phyloP scores from a whole-genome alignment of 441 rosid genomes.

The Brassica balearica region DNA sequence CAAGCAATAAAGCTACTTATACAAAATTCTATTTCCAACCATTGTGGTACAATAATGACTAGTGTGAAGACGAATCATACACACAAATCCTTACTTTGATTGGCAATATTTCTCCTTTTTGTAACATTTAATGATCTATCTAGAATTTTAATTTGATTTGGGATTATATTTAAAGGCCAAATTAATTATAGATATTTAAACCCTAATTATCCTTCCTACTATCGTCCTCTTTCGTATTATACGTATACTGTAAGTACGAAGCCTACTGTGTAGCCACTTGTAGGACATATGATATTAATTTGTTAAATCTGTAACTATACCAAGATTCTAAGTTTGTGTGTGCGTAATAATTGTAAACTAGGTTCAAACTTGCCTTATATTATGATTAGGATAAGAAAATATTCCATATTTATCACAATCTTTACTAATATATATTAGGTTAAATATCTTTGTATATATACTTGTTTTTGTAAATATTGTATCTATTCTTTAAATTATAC shows the following conservation, averaged over 20 bases:
- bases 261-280: slow-evolving; percentile 26
- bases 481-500: too few relatives aligned
- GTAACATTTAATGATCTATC: neutral
- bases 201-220: slow-evolving; percentile 32
- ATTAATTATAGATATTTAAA: neutral
- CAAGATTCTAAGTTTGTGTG: too few relatives aligned
- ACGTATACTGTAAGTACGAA: slow-evolving; percentile 24
- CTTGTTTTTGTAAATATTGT: too few relatives aligned
- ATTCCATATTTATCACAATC: too few relatives aligned
- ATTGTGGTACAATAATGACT: slow-evolving; percentile 42
- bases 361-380: too few relatives aligned
- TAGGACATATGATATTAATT: neutral
- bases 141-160: slow-evolving; percentile 8
- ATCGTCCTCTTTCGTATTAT: slow-evolving; percentile 8
- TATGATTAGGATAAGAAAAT: too few relatives aligned
- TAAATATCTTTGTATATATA: too few relatives aligned
- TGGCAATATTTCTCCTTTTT: neutral
- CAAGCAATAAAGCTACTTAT: slow-evolving; percentile 41
- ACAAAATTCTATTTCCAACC: slow-evolving; percentile 40
- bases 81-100: slow-evolving; percentile 37
- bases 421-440: too few relatives aligned
- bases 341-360: too few relatives aligned
- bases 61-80: slow-evolving; percentile 38
- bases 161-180: neutral
- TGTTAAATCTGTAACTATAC: too few relatives aligned